These are phyloP conservation scores for Parascedosporium putredinis DNA, from an alignment of 2,329 filamentous ascomycete species.

Conservation along the genomic window DNA sequence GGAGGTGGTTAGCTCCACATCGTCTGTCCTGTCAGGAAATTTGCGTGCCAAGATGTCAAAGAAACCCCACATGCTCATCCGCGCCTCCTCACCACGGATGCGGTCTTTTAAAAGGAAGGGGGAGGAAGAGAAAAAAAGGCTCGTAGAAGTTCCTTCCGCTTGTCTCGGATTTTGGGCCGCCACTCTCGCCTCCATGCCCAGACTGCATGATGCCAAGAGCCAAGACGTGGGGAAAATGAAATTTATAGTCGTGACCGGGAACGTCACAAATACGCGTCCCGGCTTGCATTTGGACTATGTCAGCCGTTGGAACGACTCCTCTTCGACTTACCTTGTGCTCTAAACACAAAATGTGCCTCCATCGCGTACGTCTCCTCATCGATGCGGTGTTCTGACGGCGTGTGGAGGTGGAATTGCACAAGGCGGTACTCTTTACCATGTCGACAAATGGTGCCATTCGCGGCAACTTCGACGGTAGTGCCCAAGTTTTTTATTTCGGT, in stretches of 20 bases:
- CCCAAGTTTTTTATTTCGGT: conserved; percentile 41
- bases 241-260: too few species aligned
- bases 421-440: conserved; percentile 30
- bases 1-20: too few species aligned
- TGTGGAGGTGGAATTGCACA: conserved; percentile 50
- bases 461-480: conserved; percentile 36
- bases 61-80: too few species aligned
- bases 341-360: conserved; percentile 32
- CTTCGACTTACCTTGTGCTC: conserved; percentile 15
- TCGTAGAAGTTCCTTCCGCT: too few species aligned
- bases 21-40: too few species aligned
- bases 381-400: conserved; percentile 47
- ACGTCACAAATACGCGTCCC: background rate
- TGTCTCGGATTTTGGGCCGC: background rate
- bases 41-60: too few species aligned
- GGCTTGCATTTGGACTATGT: background rate
- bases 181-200: background rate
- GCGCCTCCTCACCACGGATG: too few species aligned
- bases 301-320: background rate
- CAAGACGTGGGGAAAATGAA: background rate
- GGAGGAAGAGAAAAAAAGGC: too few species aligned
- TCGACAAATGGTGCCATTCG: conserved; percentile 34
- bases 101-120: too few species aligned
- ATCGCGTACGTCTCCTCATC: conserved; percentile 27
- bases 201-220: background rate